A percentile compares a stretch with the other conserved stretches of the same genome.
These are phyloP conservation scores for Suhomyces xylopsoci DNA, from an alignment of 805 yeast species.

Conservation along the genomic window DNA sequence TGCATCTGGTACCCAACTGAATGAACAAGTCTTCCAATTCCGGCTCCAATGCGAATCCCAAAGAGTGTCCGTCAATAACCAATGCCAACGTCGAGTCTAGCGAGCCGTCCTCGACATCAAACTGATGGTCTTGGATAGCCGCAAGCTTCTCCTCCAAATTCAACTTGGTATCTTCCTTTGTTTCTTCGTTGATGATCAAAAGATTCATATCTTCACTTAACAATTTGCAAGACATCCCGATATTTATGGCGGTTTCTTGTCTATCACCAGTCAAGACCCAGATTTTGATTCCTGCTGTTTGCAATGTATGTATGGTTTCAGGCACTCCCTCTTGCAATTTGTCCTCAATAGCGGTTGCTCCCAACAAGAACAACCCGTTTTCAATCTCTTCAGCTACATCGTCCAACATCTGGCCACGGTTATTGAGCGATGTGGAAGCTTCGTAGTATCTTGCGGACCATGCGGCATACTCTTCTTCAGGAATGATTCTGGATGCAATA, in stretches of 20 bases:
- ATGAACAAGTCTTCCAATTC: slow-evolving; percentile 76
- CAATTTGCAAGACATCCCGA: slow-evolving; percentile 96
- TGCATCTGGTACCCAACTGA: slow-evolving; percentile 79
- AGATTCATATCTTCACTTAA: slow-evolving; percentile 95
- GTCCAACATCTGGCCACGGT: slow-evolving; percentile 75
- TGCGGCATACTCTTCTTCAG: slow-evolving; percentile 68
- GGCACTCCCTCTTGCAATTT: slow-evolving; percentile 98
- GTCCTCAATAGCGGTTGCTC: slow-evolving; percentile 98
- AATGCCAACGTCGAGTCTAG: slow-evolving; percentile 72
- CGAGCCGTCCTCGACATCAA: slow-evolving; percentile 59
- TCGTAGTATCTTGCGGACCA: slow-evolving; percentile 70
- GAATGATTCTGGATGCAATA: slow-evolving; percentile 77
- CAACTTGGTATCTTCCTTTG: slow-evolving; percentile 67
- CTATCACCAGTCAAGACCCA: slow-evolving; percentile 99
- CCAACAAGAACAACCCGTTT: slow-evolving; percentile 70
- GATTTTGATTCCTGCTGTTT: slow-evolving; percentile 93
- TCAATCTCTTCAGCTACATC: slow-evolving; percentile 89
- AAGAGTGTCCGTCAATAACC: slow-evolving; percentile 90
- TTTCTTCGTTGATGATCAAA: slow-evolving; percentile 82
- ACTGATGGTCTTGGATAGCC: slow-evolving; percentile 66
- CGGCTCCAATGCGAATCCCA: slow-evolving; percentile 79
- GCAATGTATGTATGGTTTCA: slow-evolving; percentile 91
- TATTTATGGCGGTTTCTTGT: slow-evolving; percentile 97
- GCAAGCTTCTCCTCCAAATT: slow-evolving; percentile 73
- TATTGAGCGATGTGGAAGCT: slow-evolving; percentile 78